phyloP scores from a whole-genome alignment of 805 yeast species.

The Zygosaccharomyces siamensis region DNA sequence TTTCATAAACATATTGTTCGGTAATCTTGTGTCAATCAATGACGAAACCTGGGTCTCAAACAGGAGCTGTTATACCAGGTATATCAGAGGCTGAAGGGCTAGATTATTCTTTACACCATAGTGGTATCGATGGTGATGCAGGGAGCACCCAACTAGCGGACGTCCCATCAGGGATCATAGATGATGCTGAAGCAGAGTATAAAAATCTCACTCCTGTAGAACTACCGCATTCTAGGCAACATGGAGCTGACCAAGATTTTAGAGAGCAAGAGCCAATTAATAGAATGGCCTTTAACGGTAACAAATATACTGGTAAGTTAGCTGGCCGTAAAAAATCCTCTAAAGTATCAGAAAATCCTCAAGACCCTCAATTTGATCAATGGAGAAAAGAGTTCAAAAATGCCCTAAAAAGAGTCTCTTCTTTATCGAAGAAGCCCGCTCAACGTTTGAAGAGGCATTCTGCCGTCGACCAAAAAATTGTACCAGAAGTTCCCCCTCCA shows the following conservation, averaged over 20 bases:
- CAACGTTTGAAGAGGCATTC: constrained; percentile 9
- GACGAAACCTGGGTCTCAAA: not conserved
- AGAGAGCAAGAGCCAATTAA: not conserved
- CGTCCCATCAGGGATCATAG: constrained; percentile 1
- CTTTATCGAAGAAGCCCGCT: constrained; percentile 11
- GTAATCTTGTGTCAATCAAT: not conserved
- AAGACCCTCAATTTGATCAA: constrained; percentile 16
- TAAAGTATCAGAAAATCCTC: not conserved
- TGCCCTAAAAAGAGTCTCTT: constrained; percentile 25
- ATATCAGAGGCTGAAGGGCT: constrained; percentile 20
- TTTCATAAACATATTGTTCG: not conserved
- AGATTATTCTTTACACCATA: constrained; percentile 1
- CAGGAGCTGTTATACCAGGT: constrained; percentile 17
- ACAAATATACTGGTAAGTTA: not conserved
- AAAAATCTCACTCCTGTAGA: constrained; percentile 32
- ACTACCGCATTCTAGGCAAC: constrained; percentile 28
- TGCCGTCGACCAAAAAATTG: constrained; percentile 2
- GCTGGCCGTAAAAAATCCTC: not conserved
- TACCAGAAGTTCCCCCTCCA: constrained; percentile 2
- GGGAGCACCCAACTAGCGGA: not conserved
- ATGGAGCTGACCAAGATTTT: not conserved
- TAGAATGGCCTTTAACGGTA: not conserved
- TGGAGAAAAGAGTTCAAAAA: constrained; percentile 32
- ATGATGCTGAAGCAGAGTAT: constrained; percentile 28
- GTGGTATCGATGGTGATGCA: not conserved